These are phyloP conservation scores for Santalum album DNA, from an alignment of 164 flowering plant genomes.

Conservation along the genomic window DNA sequence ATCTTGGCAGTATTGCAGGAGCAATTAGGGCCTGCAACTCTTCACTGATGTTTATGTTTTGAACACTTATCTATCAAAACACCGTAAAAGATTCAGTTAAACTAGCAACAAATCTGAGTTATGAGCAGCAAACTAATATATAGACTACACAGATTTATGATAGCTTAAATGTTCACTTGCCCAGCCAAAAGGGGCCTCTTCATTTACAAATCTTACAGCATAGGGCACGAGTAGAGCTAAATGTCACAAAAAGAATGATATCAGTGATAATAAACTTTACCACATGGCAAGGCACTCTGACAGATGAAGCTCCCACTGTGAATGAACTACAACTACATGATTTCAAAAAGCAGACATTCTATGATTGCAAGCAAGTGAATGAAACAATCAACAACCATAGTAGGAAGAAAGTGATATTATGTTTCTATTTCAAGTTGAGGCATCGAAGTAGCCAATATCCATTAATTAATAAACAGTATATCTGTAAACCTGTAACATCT, in stretches of 20 bases:
- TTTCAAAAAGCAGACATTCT: background rate
- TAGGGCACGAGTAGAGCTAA: background rate
- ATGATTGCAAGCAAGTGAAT: background rate
- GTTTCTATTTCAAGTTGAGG: too few relatives aligned
- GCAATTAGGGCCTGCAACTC: slow-evolving; percentile 73
- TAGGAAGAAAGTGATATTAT: background rate
- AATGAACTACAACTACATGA: too few relatives aligned
- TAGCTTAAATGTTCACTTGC: background rate
- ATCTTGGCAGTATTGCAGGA: slow-evolving; percentile 81
- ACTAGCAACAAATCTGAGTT: background rate
- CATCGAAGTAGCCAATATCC: background rate
- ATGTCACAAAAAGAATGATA: too few relatives aligned
- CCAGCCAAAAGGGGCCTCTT: background rate
- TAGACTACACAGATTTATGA: too few relatives aligned
- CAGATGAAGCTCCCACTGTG: too few relatives aligned
- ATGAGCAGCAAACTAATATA: too few relatives aligned
- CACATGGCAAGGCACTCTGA: too few relatives aligned
- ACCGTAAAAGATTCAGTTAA: slow-evolving; percentile 3
- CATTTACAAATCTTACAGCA: background rate
- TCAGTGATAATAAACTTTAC: too few relatives aligned
- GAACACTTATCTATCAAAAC: slow-evolving; percentile 54
- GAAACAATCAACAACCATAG: background rate
- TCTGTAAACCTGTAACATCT: background rate
- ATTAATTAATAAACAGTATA: background rate
- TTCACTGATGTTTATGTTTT: slow-evolving; percentile 63